Conservation (phyloP, 768 basidiomycete genomes). For the Coprinopsis cinerea region DNA sequence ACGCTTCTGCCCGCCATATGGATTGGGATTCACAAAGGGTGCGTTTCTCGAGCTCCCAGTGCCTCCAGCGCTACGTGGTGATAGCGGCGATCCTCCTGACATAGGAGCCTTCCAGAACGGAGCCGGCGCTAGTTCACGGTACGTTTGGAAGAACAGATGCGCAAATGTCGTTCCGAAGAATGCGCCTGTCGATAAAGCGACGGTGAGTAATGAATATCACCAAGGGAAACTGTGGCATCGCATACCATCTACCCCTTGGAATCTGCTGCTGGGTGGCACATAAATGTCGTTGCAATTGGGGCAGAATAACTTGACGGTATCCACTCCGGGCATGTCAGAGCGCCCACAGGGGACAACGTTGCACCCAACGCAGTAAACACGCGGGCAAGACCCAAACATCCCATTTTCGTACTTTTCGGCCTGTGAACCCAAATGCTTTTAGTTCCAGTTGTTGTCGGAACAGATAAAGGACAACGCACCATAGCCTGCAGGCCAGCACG, state of each 20-base stretch:
- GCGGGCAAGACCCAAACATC: conserved; percentile 90
- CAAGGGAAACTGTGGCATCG: conserved; percentile 8
- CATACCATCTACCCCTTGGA: conserved; percentile 92
- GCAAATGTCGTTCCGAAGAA: conserved; percentile 99
- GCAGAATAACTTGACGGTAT: conserved; percentile 97
- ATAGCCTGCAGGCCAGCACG: conserved; percentile 91
- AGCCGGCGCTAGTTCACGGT: conserved; percentile 89
- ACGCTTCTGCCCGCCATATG: conserved; percentile 83
- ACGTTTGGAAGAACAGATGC: conserved; percentile 96
- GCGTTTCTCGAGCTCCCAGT: conserved; percentile 42
- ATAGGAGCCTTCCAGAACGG: conserved; percentile 82
- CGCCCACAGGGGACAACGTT: conserved; percentile 94
- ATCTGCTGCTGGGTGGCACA: conserved; percentile 90
- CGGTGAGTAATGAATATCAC: not conserved
- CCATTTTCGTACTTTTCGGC: conserved; percentile 93
- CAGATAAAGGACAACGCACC: conserved; percentile 44
- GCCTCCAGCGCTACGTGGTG: conserved; percentile 47
- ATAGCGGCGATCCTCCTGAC: conserved; percentile 51
- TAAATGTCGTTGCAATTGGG: conserved; percentile 98
- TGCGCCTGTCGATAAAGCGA: conserved; percentile 65
- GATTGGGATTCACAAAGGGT: conserved; percentile 83
- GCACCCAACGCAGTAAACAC: conserved; percentile 86
- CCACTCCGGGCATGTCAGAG: conserved; percentile 91
- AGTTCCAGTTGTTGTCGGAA: conserved; percentile 11
- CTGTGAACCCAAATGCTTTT: conserved; percentile 35